Percentiles rank a stretch among this genome's conserved stretches.
phyloP scores from a whole-genome alignment of 2,329 filamentous ascomycete genomes.

The Bipolaris bicolor region DNA sequence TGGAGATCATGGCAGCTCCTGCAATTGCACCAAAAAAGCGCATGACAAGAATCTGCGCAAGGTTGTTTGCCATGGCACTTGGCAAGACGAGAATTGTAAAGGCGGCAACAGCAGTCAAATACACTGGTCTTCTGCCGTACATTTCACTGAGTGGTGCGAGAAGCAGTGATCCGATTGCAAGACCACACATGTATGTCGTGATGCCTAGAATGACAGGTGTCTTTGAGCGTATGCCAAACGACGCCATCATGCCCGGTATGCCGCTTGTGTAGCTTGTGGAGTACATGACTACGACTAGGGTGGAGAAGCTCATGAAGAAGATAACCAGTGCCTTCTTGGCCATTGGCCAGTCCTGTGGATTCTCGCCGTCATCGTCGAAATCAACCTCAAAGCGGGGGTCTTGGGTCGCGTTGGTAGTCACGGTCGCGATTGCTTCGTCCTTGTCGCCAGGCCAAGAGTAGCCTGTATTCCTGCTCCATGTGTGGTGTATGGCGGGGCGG shows the following conservation, averaged over 20 bases:
- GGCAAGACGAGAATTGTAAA: constrained; percentile 76
- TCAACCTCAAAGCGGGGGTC: constrained; percentile 74
- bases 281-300: constrained; percentile 61
- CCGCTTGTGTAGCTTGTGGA: constrained; percentile 80
- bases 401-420: constrained; percentile 47
- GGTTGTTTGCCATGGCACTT: constrained; percentile 70
- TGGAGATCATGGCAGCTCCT: constrained; percentile 80
- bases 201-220: constrained; percentile 75
- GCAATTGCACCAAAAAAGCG: constrained; percentile 77
- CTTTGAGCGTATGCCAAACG: constrained; percentile 65
- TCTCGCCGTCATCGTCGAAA: constrained; percentile 65
- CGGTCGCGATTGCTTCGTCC: constrained; percentile 31
- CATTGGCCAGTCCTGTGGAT: constrained; percentile 72
- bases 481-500: constrained; percentile 38
- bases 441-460: constrained; percentile 37
- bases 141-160: constrained; percentile 77
- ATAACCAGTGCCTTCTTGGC: constrained; percentile 63
- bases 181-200: constrained; percentile 77
- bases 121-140: constrained; percentile 71
- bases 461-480: constrained; percentile 44
- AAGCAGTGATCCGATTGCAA: constrained; percentile 73
- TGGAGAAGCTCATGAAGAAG: constrained; percentile 63
- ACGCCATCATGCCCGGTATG: constrained; percentile 69
- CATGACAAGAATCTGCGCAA: constrained; percentile 71
- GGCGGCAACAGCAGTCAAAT: constrained; percentile 66